Evolutionary conservation across 768 basidiomycete genomes (phyloP), one percentile per base, ranked within the genome.

Genomic region (Phlegmacium glaucopus): DNA sequence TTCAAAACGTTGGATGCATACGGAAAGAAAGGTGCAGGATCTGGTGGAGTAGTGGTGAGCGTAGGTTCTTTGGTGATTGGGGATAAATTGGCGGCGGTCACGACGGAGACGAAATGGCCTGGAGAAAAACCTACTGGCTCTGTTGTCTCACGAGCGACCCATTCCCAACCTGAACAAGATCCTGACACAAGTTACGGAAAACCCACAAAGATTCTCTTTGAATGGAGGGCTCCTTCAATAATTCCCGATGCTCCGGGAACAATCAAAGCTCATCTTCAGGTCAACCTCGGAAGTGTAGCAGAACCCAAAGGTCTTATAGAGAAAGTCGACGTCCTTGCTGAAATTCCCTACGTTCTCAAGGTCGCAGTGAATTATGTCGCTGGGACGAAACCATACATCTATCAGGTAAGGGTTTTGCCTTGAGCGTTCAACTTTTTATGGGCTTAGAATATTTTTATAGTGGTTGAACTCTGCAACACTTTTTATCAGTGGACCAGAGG

Each of bases 271-370:
- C 75, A 72, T 16, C 52, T 89, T 30, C 56, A 71, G 16, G 69
- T 77, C 28, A 78, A 84, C 47, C 67, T 93, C 38, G 85, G 89
- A 18, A 63, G 69, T 42, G 68, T 79, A 22, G 65, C 70, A 45
- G 63, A 68, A n/a, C 81, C 83, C 11, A 82, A 80, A 32, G 92
- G 91, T 1, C 70, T 96, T 55, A 77, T 94, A 42, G 90, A 93
- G 66, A 94, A 95, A 67, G 90, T 98, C 22, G 94, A 99, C 59
- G 83, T 98, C 3, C 78, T 99, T 8, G 94, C 89, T 5, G 94
- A 99, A 72, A 90, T 96, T 53, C 96, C 96, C 9, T 84, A 86
- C 50, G 83, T 95, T 45, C 70, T 99, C 64, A 92, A 93, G 73
- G 82, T 93, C 66, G 86, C 93, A 51, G 84, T 99, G 55, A 91